Percentiles rank a stretch among this genome's conserved stretches.
Evolutionary conservation across 805 yeast genomes (phyloP).

Genomic region (Diddensiella caesifluorescens): DNA sequence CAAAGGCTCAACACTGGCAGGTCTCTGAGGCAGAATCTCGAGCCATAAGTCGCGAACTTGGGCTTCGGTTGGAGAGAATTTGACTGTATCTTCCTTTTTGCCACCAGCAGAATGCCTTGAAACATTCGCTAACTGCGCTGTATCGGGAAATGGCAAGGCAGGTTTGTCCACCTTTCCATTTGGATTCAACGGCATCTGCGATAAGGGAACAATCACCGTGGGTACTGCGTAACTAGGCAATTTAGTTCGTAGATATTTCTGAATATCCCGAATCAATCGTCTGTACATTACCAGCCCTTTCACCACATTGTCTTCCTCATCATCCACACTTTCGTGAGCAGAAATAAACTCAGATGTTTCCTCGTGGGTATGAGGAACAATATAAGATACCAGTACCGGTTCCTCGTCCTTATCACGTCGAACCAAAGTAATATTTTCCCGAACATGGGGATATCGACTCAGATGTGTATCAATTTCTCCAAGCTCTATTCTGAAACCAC

Average conservation of each 20-base stretch:
- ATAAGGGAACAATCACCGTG: slow-evolving; percentile 80
- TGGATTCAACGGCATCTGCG: slow-evolving; percentile 87
- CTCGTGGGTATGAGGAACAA: slow-evolving; percentile 58
- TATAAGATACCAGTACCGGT: slow-evolving; percentile 82
- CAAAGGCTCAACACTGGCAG: slow-evolving; percentile 65
- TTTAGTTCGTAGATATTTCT: slow-evolving; percentile 76
- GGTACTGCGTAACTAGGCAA: slow-evolving; percentile 94
- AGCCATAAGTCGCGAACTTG: slow-evolving; percentile 80
- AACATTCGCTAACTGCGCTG: slow-evolving; percentile 76
- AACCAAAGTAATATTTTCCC: slow-evolving; percentile 90
- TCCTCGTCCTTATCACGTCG: slow-evolving; percentile 90
- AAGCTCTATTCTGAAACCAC: slow-evolving; percentile 97
- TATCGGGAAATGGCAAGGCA: slow-evolving; percentile 88
- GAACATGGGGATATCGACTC: slow-evolving; percentile 85
- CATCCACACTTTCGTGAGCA: slow-evolving; percentile 36
- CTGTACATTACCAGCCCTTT: slow-evolving; percentile 72
- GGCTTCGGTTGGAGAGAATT: slow-evolving; percentile 58
- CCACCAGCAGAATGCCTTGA: slow-evolving; percentile 46
- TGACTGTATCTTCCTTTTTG: slow-evolving; percentile 33
- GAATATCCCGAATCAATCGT: slow-evolving; percentile 72
- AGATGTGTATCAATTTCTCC: slow-evolving; percentile 98
- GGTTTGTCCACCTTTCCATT: slow-evolving; percentile 99
- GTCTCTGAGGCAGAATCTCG: slow-evolving; percentile 75
- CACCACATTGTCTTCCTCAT: slow-evolving; percentile 56
- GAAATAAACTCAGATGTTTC: slow-evolving; percentile 39